phyloP scores from a whole-genome alignment of 1,139 yeast species.

The Yamadazyma spencermartinsiae region DNA sequence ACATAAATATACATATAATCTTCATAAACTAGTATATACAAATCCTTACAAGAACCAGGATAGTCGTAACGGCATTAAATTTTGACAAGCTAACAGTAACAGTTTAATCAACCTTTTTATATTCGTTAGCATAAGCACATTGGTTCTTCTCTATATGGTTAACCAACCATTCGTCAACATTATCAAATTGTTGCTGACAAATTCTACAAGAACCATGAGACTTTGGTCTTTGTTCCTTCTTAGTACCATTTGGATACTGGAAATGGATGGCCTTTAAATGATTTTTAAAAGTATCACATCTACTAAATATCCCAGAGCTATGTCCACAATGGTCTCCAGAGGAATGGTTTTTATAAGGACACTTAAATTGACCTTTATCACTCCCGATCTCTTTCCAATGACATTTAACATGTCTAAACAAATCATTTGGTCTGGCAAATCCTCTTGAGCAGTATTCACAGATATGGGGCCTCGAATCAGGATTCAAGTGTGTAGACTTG shows the following conservation, averaged over 20 bases:
- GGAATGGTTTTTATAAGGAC: conserved; percentile 39
- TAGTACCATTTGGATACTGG: conserved; percentile 84
- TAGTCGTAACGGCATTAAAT: not conserved
- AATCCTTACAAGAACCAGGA: not conserved
- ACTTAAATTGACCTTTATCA: conserved; percentile 48
- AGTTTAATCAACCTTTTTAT: conserved; percentile 12
- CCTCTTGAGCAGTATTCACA: conserved; percentile 81
- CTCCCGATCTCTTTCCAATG: conserved; percentile 72
- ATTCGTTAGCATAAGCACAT: conserved; percentile 41
- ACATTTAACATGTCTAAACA: conserved; percentile 78
- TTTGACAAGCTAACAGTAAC: not conserved
- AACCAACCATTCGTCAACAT: conserved; percentile 78
- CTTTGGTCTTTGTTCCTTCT: conserved; percentile 68
- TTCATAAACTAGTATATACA: not conserved
- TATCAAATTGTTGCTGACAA: conserved; percentile 63
- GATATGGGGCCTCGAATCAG: conserved; percentile 72
- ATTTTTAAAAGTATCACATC: conserved; percentile 91
- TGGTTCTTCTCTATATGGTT: conserved; percentile 64
- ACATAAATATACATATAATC: not conserved
- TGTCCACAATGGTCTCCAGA: conserved; percentile 59
- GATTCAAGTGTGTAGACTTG: conserved; percentile 75
- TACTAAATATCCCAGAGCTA: conserved; percentile 76
- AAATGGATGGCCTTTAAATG: conserved; percentile 89
- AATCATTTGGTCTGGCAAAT: conserved; percentile 84
- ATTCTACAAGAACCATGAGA: conserved; percentile 76